phyloP scores from a whole-genome alignment of 2,329 filamentous ascomycete species.

The Hymenoscyphus fructigenus region DNA sequence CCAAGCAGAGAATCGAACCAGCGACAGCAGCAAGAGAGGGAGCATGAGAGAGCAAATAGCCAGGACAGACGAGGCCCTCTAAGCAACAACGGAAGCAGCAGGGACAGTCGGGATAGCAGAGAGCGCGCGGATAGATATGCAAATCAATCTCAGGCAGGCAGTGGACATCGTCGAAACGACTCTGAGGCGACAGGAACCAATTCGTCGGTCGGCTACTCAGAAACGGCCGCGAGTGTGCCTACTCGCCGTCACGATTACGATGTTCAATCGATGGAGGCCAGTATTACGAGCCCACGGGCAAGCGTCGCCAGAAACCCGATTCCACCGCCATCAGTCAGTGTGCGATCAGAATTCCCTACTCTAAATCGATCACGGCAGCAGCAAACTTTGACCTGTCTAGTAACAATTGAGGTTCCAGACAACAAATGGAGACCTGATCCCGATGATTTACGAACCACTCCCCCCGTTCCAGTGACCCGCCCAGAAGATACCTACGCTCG shows the following conservation, averaged over 20 bases:
- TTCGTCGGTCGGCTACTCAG: constrained; percentile 78
- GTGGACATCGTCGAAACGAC: constrained; percentile 68
- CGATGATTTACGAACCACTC: constrained; percentile 68
- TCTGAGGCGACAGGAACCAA: constrained; percentile 72
- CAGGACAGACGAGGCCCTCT: constrained; percentile 19
- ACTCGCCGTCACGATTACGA: constrained; percentile 87
- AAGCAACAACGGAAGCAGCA: constrained; percentile 28
- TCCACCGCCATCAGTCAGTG: constrained; percentile 84
- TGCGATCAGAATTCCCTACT: constrained; percentile 95
- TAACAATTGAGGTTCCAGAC: constrained; percentile 91
- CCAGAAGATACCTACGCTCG: constrained; percentile 55
- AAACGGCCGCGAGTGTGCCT: constrained; percentile 68
- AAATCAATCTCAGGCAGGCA: constrained; percentile 19
- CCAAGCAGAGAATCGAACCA: constrained; percentile 46
- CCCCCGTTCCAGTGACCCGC: constrained; percentile 43
- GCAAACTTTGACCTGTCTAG: constrained; percentile 88
- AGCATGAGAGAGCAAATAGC: constrained; percentile 28
- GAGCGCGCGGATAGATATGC: constrained; percentile 47
- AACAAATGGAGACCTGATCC: constrained; percentile 86
- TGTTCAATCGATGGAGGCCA: constrained; percentile 92
- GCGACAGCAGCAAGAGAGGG: constrained; percentile 38
- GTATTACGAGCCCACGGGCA: constrained; percentile 69
- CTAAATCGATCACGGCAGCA: constrained; percentile 89
- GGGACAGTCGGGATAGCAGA: constrained; percentile 45
- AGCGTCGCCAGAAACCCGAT: constrained; percentile 78